phyloP scores from a whole-genome alignment of 23 red algal species.

The Gracilaria domingensis region DNA sequence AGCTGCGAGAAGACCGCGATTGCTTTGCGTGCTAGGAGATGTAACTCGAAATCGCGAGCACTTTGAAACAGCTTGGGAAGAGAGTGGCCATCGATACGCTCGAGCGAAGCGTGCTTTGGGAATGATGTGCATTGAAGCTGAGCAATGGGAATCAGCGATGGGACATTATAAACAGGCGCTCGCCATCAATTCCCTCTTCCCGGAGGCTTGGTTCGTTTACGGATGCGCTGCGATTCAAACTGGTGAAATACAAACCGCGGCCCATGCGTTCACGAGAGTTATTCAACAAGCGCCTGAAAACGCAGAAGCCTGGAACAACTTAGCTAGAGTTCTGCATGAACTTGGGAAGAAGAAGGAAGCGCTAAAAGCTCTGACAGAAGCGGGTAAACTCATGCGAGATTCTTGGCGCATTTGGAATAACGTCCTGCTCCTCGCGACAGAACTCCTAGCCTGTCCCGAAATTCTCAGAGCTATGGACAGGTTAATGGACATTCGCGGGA shows the following conservation, averaged over 20 bases:
- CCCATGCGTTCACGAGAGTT: constrained; percentile 86
- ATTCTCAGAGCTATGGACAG: constrained; percentile 59
- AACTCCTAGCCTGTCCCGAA: constrained; percentile 29
- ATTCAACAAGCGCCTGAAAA: constrained; percentile 89
- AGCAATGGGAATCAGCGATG: constrained; percentile 65
- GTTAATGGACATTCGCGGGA: constrained; percentile 73
- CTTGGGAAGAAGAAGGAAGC: constrained; percentile 79
- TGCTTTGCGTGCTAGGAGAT: constrained; percentile 93
- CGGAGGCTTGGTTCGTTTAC: constrained; percentile 88
- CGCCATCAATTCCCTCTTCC: constrained; percentile 85
- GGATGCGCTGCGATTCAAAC: constrained; percentile 83
- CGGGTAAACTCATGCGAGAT: constrained; percentile 64
- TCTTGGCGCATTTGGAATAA: constrained; percentile 87
- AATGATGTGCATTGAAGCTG: constrained; percentile 54
- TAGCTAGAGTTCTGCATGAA: constrained; percentile 73
- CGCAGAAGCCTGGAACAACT: constrained; percentile 98
- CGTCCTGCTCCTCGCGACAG: constrained; percentile 64
- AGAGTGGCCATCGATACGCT: constrained; percentile 82
- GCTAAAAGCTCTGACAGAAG: constrained; percentile 75
- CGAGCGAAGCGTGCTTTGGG: constrained; percentile 92
- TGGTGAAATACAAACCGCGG: constrained; percentile 54
- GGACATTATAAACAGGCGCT: constrained; percentile 73
- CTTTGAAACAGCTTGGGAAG: constrained; percentile 85
- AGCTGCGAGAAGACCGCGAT: constrained; percentile 68
- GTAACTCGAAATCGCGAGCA: constrained; percentile 66